phyloP scores from a whole-genome alignment of 805 yeast species.

The Candida gorgasii region DNA sequence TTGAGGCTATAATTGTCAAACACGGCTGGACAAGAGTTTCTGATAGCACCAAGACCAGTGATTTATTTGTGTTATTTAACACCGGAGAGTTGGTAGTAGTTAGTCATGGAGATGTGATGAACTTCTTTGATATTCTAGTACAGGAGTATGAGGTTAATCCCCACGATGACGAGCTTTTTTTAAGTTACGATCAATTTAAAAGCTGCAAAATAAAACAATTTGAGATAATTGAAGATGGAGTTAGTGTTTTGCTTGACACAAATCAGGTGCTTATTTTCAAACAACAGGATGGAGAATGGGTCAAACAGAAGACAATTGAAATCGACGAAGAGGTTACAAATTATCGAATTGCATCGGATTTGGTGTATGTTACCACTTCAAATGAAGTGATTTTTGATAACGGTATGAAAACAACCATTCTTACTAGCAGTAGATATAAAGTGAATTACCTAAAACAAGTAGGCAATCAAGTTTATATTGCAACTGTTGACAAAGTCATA shows the following conservation, averaged over 20 bases:
- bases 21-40: constrained; percentile 36
- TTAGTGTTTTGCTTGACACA: constrained; percentile 3
- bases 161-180: constrained; percentile 17
- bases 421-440: constrained; percentile 12
- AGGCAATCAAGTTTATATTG: not conserved
- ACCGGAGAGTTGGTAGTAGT: constrained; percentile 39
- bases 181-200: constrained; percentile 21
- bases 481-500: not conserved
- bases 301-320: not conserved
- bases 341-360: not conserved
- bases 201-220: constrained; percentile 30
- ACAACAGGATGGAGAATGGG: not conserved
- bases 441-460: not conserved
- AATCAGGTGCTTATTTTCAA: not conserved
- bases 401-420: not conserved
- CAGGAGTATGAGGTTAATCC: constrained; percentile 21
- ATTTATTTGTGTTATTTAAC: constrained; percentile 35
- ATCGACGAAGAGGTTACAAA: not conserved
- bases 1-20: constrained; percentile 35
- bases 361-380: not conserved
- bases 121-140: constrained; percentile 28
- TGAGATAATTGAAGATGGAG: constrained; percentile 17
- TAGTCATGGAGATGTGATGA: constrained; percentile 16
- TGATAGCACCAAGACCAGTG: constrained; percentile 25
- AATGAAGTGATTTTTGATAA: constrained; percentile 2